Evolutionary conservation across 2,329 filamentous ascomycete genomes (phyloP).

Genomic region (Metarhizium humberi): DNA sequence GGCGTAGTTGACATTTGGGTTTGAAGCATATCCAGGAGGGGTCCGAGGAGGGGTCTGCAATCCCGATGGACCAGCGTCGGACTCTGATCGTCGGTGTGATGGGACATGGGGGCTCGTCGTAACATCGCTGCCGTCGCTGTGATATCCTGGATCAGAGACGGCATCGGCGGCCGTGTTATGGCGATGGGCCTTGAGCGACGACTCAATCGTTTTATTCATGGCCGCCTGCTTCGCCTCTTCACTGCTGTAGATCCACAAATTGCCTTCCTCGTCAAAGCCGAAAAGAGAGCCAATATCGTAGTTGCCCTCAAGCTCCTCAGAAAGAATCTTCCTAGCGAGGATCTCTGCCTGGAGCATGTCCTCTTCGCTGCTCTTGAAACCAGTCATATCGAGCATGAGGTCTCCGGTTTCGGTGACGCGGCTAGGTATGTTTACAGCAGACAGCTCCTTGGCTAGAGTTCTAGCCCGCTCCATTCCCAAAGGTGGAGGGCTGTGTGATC

Average conservation of each 20-base stretch:
- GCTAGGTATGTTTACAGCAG: constrained; percentile 83
- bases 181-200: constrained; percentile 34
- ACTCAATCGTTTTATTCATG: constrained; percentile 53
- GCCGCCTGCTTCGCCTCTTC: constrained; percentile 91
- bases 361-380: constrained; percentile 89
- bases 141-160: constrained; percentile 86
- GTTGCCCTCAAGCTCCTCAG: constrained; percentile 86
- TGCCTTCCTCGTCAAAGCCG: constrained; percentile 88
- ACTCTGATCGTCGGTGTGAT: constrained; percentile 56
- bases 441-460: constrained; percentile 77
- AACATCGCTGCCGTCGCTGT: constrained; percentile 72
- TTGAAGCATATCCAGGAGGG: constrained; percentile 54
- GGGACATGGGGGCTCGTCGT: constrained; percentile 36
- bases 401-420: constrained; percentile 89
- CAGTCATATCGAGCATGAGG: constrained; percentile 96
- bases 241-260: constrained; percentile 99
- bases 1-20: constrained; percentile 80
- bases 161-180: constrained; percentile 62
- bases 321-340: constrained; percentile 84
- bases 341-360: constrained; percentile 87
- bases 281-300: constrained; percentile 96
- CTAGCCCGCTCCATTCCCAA: constrained; percentile 72
- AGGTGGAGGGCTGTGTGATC: constrained; percentile 71
- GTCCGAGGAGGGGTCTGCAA: constrained; percentile 58
- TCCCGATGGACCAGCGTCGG: constrained; percentile 46